Base-by-base conservation (phyloP, 2,329 filamentous ascomycete species). In the Fusarium liriodendri region DNA sequence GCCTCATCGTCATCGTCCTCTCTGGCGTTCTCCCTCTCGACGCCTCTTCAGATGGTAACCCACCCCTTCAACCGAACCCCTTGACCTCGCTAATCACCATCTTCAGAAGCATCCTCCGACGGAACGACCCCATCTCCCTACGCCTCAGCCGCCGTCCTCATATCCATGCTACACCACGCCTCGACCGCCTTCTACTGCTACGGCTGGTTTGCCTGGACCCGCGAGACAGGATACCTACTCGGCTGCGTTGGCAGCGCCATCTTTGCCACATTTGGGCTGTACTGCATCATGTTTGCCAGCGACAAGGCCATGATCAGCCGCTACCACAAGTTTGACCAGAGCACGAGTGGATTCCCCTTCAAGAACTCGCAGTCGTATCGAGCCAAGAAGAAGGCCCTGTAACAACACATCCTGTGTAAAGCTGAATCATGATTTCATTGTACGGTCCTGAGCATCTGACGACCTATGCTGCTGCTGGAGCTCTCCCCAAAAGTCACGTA, bases 1-100 rank as follows among this genome's bases (percentile, higher is more conserved):
- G 90, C 35, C 79, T 91, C 8, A 82, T 93, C 14, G 87, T 88
- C n/a, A 83, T 95, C 40, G 85, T 94, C 38, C 87, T 95, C 33
- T 93, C 93, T 0, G 94, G 93, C 55, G 88, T 89, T 3, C 85
- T 96, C 6, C 93, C 94, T 1, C 82, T 95, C 14, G 88, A 86
- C 1, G 87, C 88, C n/a, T 80, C 80, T 27, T 78, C 80, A n/a
- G 82, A 85, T 6, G 76, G 85, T 87, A 80, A 69, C 76, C 70
- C 7, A 10, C 29, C 18, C n/a, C 25, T 18, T 16, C 5, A 14
- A 32, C 4, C 47, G 1, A 9, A n/a, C 10, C 11, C 20, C 25
- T 29, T 22, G 33, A 37, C 25, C 58, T 20, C 16, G 27, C 65
- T 62, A 38, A 77, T 42, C 27, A 37, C 32, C 18, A 25, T 10